Evolutionary conservation across 257 asterid genomes (phyloP).

Genomic region (Nicotiana otophora): DNA sequence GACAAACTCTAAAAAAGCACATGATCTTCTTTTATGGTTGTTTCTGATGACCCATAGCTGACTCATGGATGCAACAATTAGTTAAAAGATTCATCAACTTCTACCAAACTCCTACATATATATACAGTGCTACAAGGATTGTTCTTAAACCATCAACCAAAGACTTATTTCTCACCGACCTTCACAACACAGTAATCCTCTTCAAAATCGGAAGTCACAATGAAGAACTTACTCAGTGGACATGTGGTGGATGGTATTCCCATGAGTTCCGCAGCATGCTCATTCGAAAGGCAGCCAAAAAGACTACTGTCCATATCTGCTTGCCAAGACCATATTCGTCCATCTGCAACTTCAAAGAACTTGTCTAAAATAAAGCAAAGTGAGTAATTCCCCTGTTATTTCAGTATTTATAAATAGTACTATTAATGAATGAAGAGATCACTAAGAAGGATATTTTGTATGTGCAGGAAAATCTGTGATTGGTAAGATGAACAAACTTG

Average conservation of each 20-base stretch:
- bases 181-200: background rate
- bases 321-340: background rate
- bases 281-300: background rate
- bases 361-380: background rate
- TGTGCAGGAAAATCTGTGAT: constrained; percentile 4
- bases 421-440: background rate
- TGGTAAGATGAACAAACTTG: constrained; percentile 9
- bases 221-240: background rate
- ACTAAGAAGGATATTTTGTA: background rate
- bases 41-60: constrained; percentile 15
- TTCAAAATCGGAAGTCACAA: background rate
- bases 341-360: background rate
- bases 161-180: background rate
- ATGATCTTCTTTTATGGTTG: background rate
- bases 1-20: background rate
- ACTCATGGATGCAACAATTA: constrained; percentile 7
- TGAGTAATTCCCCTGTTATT: background rate
- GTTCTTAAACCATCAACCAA: background rate
- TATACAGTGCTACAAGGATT: constrained; percentile 12
- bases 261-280: constrained; percentile 6
- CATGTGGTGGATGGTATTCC: background rate
- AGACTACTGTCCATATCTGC: background rate
- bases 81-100: background rate
- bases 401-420: background rate
- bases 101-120: background rate